Base-by-base conservation (phyloP, 2,329 filamentous ascomycete genomes). In the Microsporum audouinii region DNA sequence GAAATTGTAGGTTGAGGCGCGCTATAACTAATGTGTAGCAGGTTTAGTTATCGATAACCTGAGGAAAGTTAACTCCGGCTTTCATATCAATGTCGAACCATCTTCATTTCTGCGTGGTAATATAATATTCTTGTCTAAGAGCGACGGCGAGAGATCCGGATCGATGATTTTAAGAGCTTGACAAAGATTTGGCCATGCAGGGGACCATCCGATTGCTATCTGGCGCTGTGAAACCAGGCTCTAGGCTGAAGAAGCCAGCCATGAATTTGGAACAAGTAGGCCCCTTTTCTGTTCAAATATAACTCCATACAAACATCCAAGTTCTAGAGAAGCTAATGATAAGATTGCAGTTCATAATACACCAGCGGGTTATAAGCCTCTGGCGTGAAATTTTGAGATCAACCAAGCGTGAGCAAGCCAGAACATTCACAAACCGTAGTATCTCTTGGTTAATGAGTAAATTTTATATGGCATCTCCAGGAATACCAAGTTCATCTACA, bases 381-480 rank as follows among this genome's bases (percentile, higher is more conserved):
- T 78, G 74, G 72, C 71, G 76, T 14, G 72, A 75, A 36, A 75
- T 78, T 38, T 65, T 76, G 8, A 68, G 76, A 56, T 70, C 73
- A 43, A 65, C 76, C 56, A 70, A 76, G 62, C 75, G 74, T 73
- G 66, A 63, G 68, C 65, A 60, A 36, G 2, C 36, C 27, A 27
- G 43, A 27, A 43, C 7, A 31, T 55, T 33, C 23, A 6, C 31
- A 58, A 51, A 29, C 5, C 10, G 1, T 49, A 27, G 14, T 8
- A 7, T 57, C 33, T 4, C 29, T 5, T 27, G 10, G 7, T 12
- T 29, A 51, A 51, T 33, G 57, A 41, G 7, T 60, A 12, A 12
- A 6, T 14, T n/a, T 5, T 29, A 17, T 31, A 8, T 31, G 8
- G 33, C n/a, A 23, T 38, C 5, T 58, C 7, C 36, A 76, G 75